A percentile compares a stretch with the other conserved stretches of the same genome.
Evolutionary conservation across 352 stramenopile genomes (phyloP).

Genomic region (Phytophthora europaea): DNA sequence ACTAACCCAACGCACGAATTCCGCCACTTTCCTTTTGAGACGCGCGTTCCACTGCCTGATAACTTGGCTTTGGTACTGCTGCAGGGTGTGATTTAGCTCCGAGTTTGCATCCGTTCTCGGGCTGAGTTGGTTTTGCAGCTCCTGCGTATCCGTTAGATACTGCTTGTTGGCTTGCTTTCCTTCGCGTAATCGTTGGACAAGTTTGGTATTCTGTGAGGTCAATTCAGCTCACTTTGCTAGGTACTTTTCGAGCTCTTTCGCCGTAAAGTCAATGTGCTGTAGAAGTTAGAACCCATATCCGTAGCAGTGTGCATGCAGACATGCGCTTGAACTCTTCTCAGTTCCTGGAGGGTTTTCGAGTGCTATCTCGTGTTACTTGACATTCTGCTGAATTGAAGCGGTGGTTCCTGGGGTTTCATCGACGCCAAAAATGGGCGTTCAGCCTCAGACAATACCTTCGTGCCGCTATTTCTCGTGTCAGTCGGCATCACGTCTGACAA

Average conservation of each 20-base stretch:
- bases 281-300: neutral
- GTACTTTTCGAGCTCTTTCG: constrained; percentile 30
- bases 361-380: constrained; percentile 21
- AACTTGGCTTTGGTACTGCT: constrained; percentile 19
- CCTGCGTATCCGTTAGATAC: constrained; percentile 31
- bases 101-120: constrained; percentile 32
- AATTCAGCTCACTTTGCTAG: constrained; percentile 37
- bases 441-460: neutral
- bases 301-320: neutral
- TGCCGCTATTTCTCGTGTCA: neutral
- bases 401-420: constrained; percentile 16
- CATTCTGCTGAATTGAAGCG: constrained; percentile 3
- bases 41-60: no score
- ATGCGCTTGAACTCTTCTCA: neutral
- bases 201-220: constrained; percentile 41
- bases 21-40: no score
- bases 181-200: constrained; percentile 29
- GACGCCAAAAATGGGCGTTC: constrained; percentile 26
- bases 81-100: constrained; percentile 14
- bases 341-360: neutral
- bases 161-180: constrained; percentile 34
- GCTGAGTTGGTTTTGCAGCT: constrained; percentile 32
- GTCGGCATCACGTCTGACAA: no score
- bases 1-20: neutral
- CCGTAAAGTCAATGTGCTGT: neutral